phyloP scores from a whole-genome alignment of 106 monocot genomes.

The Dioscorea dumetorum region DNA sequence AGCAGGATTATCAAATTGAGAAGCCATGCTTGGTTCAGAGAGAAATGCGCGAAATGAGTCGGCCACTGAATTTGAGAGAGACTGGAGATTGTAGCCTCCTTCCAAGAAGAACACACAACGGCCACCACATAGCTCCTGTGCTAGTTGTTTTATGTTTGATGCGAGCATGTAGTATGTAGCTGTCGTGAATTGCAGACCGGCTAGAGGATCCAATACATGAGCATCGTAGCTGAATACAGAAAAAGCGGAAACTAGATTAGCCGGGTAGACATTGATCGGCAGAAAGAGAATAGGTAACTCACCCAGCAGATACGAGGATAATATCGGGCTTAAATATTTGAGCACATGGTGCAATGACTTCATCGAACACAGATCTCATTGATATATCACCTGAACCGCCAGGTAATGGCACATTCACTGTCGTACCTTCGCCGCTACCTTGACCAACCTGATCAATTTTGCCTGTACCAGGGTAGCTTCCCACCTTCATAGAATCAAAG shows the following conservation, averaged over 20 bases:
- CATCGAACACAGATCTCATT: conserved; percentile 86
- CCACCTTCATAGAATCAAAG: conserved; percentile 31
- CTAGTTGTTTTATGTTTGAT: conserved; percentile 63
- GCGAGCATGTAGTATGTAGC: conserved; percentile 87
- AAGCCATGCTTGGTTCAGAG: conserved; percentile 64
- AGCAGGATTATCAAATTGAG: conserved; percentile 67
- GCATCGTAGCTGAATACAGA: conserved; percentile 62
- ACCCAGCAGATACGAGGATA: conserved; percentile 98
- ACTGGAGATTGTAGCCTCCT: conserved; percentile 93
- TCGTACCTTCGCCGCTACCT: conserved; percentile 85
- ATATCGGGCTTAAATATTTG: conserved; percentile 94
- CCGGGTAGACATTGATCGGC: background rate
- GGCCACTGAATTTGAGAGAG: conserved; percentile 78
- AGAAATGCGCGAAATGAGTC: conserved; percentile 84
- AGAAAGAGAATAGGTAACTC: conserved; percentile 22
- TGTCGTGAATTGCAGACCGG: conserved; percentile 87
- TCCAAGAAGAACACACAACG: conserved; percentile 81
- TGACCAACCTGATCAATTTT: conserved; percentile 84
- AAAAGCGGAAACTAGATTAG: background rate
- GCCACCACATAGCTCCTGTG: conserved; percentile 52
- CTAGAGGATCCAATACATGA: conserved; percentile 85
- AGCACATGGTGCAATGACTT: conserved; percentile 82
- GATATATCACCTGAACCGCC: conserved; percentile 83
- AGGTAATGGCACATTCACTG: conserved; percentile 83
- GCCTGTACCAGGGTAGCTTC: conserved; percentile 97